Conservation (phyloP, 352 stramenopile genomes). For the Elongisporangium senticosum region DNA sequence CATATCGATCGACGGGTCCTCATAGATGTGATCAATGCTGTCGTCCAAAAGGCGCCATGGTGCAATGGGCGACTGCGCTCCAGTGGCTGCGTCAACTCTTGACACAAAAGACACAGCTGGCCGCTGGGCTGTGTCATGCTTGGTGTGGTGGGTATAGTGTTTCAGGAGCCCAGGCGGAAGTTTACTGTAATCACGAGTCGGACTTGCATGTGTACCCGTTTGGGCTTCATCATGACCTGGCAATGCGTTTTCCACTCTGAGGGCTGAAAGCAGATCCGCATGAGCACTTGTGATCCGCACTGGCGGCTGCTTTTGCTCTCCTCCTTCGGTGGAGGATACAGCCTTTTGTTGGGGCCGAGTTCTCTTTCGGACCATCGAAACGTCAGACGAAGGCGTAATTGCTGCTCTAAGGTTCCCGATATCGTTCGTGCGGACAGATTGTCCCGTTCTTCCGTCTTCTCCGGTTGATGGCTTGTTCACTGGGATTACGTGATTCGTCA, state of each 20-base stretch:
- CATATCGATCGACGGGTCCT: conserved; percentile 43
- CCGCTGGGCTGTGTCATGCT: background rate
- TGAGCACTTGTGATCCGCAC: background rate
- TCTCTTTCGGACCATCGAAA: background rate
- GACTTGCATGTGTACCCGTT: background rate
- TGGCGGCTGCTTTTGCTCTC: background rate
- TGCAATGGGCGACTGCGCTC: conserved; percentile 1
- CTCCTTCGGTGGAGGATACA: background rate
- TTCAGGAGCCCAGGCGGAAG: conserved; percentile 1
- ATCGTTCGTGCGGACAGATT: background rate
- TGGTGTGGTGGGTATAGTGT: background rate
- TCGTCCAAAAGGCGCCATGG: conserved; percentile 36
- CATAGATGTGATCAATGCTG: conserved; percentile 56
- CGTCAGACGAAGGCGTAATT: background rate
- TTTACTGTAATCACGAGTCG: background rate
- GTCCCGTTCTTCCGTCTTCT: background rate
- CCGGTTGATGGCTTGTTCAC: background rate
- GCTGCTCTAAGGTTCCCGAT: background rate
- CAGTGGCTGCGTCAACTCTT: background rate
- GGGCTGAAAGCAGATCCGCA: background rate
- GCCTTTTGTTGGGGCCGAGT: background rate
- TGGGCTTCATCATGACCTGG: background rate
- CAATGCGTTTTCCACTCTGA: background rate
- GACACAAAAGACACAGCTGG: background rate
- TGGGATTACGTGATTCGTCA: background rate